These are phyloP conservation scores for Penicillium coffeae DNA, from an alignment of 495 filamentous ascomycete genomes.

Conservation along the genomic window DNA sequence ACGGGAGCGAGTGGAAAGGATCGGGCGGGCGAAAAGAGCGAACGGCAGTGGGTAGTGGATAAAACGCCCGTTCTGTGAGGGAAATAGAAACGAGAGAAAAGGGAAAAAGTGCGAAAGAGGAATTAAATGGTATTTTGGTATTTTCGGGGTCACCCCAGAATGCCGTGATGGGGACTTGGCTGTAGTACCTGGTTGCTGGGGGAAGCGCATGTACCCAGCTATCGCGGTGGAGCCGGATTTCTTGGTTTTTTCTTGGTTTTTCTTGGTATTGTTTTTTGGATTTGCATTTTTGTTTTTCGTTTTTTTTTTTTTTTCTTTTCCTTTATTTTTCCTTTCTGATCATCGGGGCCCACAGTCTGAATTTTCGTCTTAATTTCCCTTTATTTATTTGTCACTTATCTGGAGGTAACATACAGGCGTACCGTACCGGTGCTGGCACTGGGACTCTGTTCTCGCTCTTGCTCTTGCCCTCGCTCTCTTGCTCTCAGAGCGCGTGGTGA, in stretches of 20 bases:
- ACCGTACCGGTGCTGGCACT: too few relatives aligned
- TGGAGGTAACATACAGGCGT: too few relatives aligned
- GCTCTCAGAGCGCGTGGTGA: too few relatives aligned
- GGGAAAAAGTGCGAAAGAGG: constrained; percentile 8
- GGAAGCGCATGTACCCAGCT: constrained; percentile 1
- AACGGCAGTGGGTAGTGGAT: constrained; percentile 29
- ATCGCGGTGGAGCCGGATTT: not conserved
- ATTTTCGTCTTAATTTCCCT: not conserved
- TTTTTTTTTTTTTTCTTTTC: not conserved
- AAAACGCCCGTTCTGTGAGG: constrained; percentile 15
- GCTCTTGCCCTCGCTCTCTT: not conserved
- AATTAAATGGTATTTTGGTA: constrained; percentile 8
- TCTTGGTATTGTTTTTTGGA: constrained; percentile 1
- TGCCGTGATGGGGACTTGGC: constrained; percentile 4
- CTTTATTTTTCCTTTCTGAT: not conserved
- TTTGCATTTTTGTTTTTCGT: not conserved
- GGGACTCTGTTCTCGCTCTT: not conserved
- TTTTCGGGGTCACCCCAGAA: not conserved
- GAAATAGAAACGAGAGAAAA: constrained; percentile 17
- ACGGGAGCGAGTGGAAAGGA: constrained; percentile 15
- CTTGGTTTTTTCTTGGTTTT: constrained; percentile 6
- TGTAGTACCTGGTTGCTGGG: constrained; percentile 16
- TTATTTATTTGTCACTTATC: too few relatives aligned
- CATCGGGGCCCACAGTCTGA: not conserved
- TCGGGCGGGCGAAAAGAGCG: constrained; percentile 18